Percentiles rank a stretch among this genome's conserved stretches.
Evolutionary conservation across 805 yeast species (phyloP).

Genomic region (Pichia heedii): DNA sequence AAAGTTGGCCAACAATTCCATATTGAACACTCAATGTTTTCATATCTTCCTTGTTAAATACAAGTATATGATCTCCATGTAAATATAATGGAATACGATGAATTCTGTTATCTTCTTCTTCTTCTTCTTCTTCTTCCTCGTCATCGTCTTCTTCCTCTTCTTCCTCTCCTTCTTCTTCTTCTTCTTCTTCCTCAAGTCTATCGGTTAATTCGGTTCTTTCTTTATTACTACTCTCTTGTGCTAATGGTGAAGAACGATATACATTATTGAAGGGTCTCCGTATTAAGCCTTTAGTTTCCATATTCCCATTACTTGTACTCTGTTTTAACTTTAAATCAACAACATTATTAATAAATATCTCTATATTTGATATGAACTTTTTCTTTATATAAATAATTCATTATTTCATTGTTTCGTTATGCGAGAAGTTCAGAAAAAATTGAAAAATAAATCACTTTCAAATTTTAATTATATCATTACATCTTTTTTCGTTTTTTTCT

Average conservation of each 20-base stretch:
- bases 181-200: background rate
- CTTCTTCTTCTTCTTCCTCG: background rate
- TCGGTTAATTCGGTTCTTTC: too few species aligned
- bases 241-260: background rate
- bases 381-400: too few species aligned
- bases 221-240: background rate
- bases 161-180: background rate
- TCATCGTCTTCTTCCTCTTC: background rate
- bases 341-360: too few species aligned
- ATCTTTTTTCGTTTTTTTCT: too few species aligned
- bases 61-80: conserved; percentile 22
- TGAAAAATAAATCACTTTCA: too few species aligned
- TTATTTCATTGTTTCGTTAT: too few species aligned
- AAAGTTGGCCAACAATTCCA: conserved; percentile 67
- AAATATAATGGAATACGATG: conserved; percentile 6
- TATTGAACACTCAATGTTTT: conserved; percentile 41
- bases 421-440: too few species aligned
- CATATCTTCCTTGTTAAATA: conserved; percentile 51
- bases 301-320: too few species aligned
- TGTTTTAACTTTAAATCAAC: too few species aligned
- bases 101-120: background rate
- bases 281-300: too few species aligned
- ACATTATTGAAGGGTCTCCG: background rate
- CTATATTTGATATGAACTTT: too few species aligned
- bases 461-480: too few species aligned